phyloP scores from a whole-genome alignment of 176 grass and related monocot genomes.

The Chloris gayana region DNA sequence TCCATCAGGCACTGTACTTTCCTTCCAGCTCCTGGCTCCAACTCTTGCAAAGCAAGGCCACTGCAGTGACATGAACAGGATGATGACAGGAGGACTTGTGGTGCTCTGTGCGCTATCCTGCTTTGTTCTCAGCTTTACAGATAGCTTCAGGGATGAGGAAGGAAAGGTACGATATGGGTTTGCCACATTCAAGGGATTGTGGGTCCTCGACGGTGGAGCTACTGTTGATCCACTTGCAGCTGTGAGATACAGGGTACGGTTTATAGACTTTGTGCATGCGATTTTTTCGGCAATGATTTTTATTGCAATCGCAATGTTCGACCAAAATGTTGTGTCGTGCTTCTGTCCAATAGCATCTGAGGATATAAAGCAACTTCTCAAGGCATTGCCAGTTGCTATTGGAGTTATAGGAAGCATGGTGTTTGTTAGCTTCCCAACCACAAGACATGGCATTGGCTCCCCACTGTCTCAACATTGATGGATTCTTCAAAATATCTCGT shows the following conservation, averaged over 20 bases:
- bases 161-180: conserved; percentile 63
- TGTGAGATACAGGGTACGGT: conserved; percentile 45
- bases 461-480: conserved; percentile 48
- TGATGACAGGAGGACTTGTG: conserved; percentile 58
- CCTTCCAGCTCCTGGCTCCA: conserved; percentile 70
- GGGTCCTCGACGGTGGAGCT: conserved; percentile 63
- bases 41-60: conserved; percentile 53
- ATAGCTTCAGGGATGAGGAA: conserved; percentile 67
- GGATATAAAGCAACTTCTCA: conserved; percentile 57
- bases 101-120: conserved; percentile 62
- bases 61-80: conserved; percentile 39
- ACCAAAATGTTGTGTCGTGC: conserved; percentile 70
- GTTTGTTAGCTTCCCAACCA: conserved; percentile 80
- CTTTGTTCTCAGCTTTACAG: conserved; percentile 71
- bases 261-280: conserved; percentile 77
- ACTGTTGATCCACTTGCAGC: conserved; percentile 52
- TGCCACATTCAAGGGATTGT: conserved; percentile 59
- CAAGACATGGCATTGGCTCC: conserved; percentile 67
- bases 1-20: conserved; percentile 69
- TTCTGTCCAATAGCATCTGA: conserved; percentile 59
- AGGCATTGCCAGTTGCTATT: conserved; percentile 57
- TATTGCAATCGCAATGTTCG: conserved; percentile 52
- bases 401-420: conserved; percentile 67
- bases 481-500: conserved; percentile 13
- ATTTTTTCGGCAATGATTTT: conserved; percentile 60